A percentile compares a stretch with the other conserved stretches of the same genome.
Conservation (phyloP, 1,139 yeast genomes). For the Kodamaea sp. region DNA sequence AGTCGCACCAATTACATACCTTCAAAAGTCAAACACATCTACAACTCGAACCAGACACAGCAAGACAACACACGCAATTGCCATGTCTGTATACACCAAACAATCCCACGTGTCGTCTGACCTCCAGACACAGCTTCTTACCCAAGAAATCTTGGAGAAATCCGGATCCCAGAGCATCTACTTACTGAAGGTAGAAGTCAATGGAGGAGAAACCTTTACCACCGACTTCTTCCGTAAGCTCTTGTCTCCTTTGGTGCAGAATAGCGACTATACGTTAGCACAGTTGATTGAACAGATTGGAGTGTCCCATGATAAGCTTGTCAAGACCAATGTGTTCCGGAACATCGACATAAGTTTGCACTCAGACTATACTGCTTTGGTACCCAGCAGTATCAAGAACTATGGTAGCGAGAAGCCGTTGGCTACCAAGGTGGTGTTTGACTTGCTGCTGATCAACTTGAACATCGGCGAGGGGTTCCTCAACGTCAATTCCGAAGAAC, state of each 20-base stretch:
- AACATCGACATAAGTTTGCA: constrained; percentile 34
- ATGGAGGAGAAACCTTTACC: constrained; percentile 52
- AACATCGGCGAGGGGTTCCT: constrained; percentile 39
- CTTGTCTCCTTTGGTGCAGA: constrained; percentile 43
- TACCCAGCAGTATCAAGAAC: constrained; percentile 24
- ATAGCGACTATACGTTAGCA: constrained; percentile 48
- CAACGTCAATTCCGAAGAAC: constrained; percentile 42
- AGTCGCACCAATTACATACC: too few relatives aligned
- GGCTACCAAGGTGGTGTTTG: constrained; percentile 41
- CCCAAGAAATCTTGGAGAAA: constrained; percentile 34
- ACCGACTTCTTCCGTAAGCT: constrained; percentile 47
- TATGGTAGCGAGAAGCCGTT: constrained; percentile 41
- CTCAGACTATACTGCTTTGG: constrained; percentile 31
- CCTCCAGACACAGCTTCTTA: constrained; percentile 30
- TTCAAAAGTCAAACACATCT: too few relatives aligned
- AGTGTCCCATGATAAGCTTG: constrained; percentile 28
- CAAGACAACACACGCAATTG: not conserved
- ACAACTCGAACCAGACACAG: not conserved
- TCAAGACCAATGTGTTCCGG: constrained; percentile 48
- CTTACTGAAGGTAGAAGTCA: constrained; percentile 46
- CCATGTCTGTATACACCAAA: too few relatives aligned
- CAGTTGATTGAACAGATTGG: constrained; percentile 37
- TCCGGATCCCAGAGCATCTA: constrained; percentile 45
- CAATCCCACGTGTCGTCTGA: too few relatives aligned
- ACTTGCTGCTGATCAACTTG: constrained; percentile 35